Conservation (phyloP, 2,329 filamentous ascomycete species). For the Zymoseptoria crescenta region DNA sequence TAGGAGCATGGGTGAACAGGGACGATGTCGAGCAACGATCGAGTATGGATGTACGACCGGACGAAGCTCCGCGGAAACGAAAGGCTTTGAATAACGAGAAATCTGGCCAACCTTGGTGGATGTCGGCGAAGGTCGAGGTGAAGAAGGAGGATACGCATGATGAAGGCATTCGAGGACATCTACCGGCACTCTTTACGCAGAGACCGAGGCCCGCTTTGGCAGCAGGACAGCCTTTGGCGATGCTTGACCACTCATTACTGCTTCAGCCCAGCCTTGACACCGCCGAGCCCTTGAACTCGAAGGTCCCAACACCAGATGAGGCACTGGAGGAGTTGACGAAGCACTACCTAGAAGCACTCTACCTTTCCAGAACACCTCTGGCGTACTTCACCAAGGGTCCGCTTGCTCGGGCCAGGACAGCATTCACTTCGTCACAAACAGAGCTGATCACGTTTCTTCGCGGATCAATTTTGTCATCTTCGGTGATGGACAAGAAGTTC, state of each 20-base stretch:
- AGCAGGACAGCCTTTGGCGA: neutral
- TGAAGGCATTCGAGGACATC: neutral
- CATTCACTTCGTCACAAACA: conserved; percentile 56
- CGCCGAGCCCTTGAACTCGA: neutral
- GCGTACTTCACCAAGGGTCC: conserved; percentile 81
- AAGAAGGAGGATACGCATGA: neutral
- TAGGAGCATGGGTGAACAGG: conserved; percentile 60
- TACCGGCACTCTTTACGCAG: neutral
- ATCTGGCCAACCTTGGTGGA: conserved; percentile 21
- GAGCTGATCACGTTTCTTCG: conserved; percentile 64
- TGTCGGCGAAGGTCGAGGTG: conserved; percentile 10
- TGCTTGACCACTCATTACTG: neutral
- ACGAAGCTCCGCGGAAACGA: conserved; percentile 21
- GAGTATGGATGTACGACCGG: conserved; percentile 25
- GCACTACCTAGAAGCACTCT: conserved; percentile 39
- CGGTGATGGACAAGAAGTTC: conserved; percentile 71
- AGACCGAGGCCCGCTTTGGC: neutral
- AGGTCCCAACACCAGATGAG: conserved; percentile 6
- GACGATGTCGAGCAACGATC: conserved; percentile 39
- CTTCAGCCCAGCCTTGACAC: neutral
- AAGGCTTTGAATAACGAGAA: conserved; percentile 7
- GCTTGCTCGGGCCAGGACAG: conserved; percentile 63
- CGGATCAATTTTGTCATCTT: conserved; percentile 25
- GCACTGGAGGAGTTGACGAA: conserved; percentile 25
- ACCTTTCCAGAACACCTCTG: conserved; percentile 57